Conservation (phyloP, 495 filamentous ascomycete genomes). For the Corynascus novoguineensis region DNA sequence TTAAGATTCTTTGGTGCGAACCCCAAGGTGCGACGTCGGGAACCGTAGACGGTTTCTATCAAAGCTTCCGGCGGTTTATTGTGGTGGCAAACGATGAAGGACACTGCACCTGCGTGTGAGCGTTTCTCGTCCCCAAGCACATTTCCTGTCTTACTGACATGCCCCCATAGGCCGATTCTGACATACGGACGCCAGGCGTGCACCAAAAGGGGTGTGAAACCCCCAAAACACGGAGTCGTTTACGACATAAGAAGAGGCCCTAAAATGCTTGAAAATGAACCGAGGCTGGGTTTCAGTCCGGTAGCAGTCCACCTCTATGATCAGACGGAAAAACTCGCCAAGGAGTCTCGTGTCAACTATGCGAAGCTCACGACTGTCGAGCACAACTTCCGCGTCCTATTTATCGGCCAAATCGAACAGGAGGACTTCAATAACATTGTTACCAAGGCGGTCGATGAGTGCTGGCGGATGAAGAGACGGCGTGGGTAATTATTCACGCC, state of each 20-base stretch:
- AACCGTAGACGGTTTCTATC: conserved; percentile 30
- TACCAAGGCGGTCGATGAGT: conserved; percentile 37
- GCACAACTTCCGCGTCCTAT: conserved; percentile 45
- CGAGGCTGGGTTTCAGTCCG: conserved; percentile 37
- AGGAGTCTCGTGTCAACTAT: conserved; percentile 44
- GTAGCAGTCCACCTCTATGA: conserved; percentile 31
- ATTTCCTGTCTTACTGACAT: conserved; percentile 7
- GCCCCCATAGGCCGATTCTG: conserved; percentile 38
- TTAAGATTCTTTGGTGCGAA: conserved; percentile 46
- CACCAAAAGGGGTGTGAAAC: conserved; percentile 42
- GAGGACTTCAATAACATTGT: conserved; percentile 35
- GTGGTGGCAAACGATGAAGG: conserved; percentile 45
- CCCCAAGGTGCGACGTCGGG: conserved; percentile 32
- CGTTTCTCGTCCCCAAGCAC: neutral
- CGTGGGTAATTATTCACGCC: neutral
- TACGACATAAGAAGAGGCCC: conserved; percentile 30
- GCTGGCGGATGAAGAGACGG: conserved; percentile 40
- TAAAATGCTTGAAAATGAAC: conserved; percentile 31
- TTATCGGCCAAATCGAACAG: conserved; percentile 35
- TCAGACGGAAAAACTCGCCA: conserved; percentile 36
- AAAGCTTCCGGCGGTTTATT: conserved; percentile 43
- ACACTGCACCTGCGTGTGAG: conserved; percentile 48
- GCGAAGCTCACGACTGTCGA: conserved; percentile 44
- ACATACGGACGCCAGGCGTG: conserved; percentile 44
- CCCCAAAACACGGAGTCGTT: conserved; percentile 43